A percentile compares a stretch with the other conserved stretches of the same genome.
These are phyloP conservation scores for Corylus americana DNA, from an alignment of 306 rosid genomes.

Conservation along the genomic window DNA sequence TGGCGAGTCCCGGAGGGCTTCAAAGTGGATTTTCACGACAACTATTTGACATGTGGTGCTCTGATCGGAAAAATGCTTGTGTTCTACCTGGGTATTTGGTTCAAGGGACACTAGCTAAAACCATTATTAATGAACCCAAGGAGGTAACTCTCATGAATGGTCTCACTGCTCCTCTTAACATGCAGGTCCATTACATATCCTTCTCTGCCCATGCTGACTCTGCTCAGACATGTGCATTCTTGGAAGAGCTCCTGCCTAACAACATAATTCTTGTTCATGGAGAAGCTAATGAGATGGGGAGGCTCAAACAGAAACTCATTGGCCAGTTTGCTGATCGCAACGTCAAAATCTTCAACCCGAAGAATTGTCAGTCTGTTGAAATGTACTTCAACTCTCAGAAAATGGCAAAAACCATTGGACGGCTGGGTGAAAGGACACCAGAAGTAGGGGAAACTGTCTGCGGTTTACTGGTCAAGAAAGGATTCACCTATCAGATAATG, in stretches of 20 bases:
- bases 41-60: conserved; percentile 92
- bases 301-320: conserved; percentile 89
- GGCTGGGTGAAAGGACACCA: conserved; percentile 76
- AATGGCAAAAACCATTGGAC: conserved; percentile 91
- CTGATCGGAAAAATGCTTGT: conserved; percentile 84
- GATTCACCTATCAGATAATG: conserved; percentile 93
- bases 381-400: conserved; percentile 94
- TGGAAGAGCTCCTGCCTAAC: conserved; percentile 91
- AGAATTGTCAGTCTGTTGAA: conserved; percentile 89
- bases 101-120: conserved; percentile 89
- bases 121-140: conserved; percentile 87
- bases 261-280: conserved; percentile 96
- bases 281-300: conserved; percentile 94
- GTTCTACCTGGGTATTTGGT: conserved; percentile 85
- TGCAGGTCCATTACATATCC: conserved; percentile 92
- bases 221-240: conserved; percentile 87
- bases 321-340: conserved; percentile 83
- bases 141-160: conserved; percentile 94
- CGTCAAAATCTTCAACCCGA: conserved; percentile 85
- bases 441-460: conserved; percentile 67
- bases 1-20: conserved; percentile 93
- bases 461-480: conserved; percentile 87
- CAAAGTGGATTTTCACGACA: conserved; percentile 94
- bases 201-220: conserved; percentile 97
- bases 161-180: conserved; percentile 81